Evolutionary conservation across 2,329 filamentous ascomycete genomes (phyloP).

Genomic region (Alternaria sp.): DNA sequence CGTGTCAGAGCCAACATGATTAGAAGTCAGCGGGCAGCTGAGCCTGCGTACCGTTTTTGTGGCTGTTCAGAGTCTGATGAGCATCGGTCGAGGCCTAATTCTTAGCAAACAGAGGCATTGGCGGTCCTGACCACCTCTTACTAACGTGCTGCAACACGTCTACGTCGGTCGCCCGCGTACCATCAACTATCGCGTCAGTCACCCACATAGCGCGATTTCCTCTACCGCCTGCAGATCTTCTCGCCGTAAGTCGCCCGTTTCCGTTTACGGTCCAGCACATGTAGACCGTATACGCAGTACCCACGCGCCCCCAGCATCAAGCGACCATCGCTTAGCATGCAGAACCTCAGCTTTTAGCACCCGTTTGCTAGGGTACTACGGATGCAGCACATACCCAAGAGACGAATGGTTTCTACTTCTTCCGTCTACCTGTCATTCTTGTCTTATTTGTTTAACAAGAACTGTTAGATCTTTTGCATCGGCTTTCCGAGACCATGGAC

Average conservation of each 20-base stretch:
- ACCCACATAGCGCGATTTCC: neutral
- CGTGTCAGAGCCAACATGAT: slow-evolving; percentile 2
- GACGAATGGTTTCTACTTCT: slow-evolving; percentile 2
- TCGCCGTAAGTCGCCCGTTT: slow-evolving; percentile 9
- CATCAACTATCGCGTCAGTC: slow-evolving; percentile 2
- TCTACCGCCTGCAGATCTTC: slow-evolving; percentile 8
- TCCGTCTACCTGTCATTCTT: slow-evolving; percentile 17
- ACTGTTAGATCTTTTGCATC: slow-evolving; percentile 20
- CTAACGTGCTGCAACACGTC: neutral
- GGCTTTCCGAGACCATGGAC: slow-evolving; percentile 46
- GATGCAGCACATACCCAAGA: slow-evolving; percentile 9
- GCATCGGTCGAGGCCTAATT: slow-evolving; percentile 13
- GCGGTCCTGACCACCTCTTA: slow-evolving; percentile 5
- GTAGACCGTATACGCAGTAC: slow-evolving; percentile 23
- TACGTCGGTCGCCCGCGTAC: neutral
- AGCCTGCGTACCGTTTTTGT: neutral
- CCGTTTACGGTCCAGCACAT: slow-evolving; percentile 16
- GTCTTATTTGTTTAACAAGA: slow-evolving; percentile 22
- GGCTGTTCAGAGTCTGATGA: slow-evolving; percentile 5
- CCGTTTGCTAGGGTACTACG: slow-evolving; percentile 9
- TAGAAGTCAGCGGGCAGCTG: slow-evolving; percentile 1
- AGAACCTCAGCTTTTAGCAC: slow-evolving; percentile 26
- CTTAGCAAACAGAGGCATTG: slow-evolving; percentile 10
- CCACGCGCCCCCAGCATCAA: slow-evolving; percentile 29
- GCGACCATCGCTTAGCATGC: slow-evolving; percentile 25